These are phyloP conservation scores for Stentor coeruleus DNA, from an alignment of 73 alveolate species.

Conservation along the genomic window DNA sequence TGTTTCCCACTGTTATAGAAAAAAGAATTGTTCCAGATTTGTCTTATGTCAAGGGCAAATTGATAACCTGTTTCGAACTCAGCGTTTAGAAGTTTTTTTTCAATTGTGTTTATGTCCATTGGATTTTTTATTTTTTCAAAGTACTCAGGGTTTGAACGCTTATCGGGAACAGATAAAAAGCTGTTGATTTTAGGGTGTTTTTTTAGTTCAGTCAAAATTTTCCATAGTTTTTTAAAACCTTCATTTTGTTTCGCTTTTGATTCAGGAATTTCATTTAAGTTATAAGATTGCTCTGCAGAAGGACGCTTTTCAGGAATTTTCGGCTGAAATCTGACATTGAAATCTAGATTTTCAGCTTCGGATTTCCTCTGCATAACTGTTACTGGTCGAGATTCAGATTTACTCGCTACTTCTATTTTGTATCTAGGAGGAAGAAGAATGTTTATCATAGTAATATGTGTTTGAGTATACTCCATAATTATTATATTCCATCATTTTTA, in stretches of 20 bases:
- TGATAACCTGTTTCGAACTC: slow-evolving; percentile 11
- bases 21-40: slow-evolving; percentile 35
- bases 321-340: not conserved
- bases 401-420: not conserved
- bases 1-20: slow-evolving; percentile 18
- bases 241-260: not conserved
- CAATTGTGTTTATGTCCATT: slow-evolving; percentile 71
- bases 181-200: slow-evolving; percentile 22
- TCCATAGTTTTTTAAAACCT: slow-evolving; percentile 5
- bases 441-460: not conserved
- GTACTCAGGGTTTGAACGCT: slow-evolving; percentile 62
- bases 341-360: slow-evolving; percentile 7
- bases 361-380: slow-evolving; percentile 4
- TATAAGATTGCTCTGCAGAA: not conserved
- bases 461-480: not conserved
- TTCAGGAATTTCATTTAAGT: not conserved
- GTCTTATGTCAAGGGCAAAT: slow-evolving; percentile 34
- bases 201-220: not conserved
- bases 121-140: slow-evolving; percentile 64
- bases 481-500: too few relatives aligned
- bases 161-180: slow-evolving; percentile 31
- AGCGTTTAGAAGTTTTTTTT: slow-evolving; percentile 41
- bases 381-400: slow-evolving; percentile 1
- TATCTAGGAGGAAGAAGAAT: slow-evolving; percentile 1
- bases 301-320: slow-evolving; percentile 2